A percentile compares a stretch with the other conserved stretches of the same genome.
Conservation (phyloP, 2,329 filamentous ascomycete species). For the Penicillium digitatum region DNA sequence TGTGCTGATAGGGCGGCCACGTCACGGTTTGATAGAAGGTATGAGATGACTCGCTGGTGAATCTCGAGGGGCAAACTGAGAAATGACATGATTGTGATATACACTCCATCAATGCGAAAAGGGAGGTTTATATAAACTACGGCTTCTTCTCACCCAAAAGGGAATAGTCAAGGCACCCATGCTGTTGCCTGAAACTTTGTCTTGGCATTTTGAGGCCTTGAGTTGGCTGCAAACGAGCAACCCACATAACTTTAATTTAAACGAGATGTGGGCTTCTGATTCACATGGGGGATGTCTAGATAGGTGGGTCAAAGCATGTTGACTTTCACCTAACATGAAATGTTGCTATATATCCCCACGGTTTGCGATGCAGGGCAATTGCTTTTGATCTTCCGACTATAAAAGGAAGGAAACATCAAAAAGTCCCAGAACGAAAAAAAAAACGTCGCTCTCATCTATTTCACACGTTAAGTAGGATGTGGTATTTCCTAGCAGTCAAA, state of each 20-base stretch:
- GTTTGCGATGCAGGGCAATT: not conserved
- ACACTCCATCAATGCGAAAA: not conserved
- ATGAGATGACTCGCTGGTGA: constrained; percentile 6
- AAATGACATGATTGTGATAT: not conserved
- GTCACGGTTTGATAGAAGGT: constrained; percentile 12
- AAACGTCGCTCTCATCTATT: not conserved
- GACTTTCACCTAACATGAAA: not conserved
- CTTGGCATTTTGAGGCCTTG: not conserved
- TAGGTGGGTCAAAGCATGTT: not conserved
- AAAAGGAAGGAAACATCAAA: not conserved
- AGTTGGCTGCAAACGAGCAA: not conserved
- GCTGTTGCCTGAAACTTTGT: not conserved
- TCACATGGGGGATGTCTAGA: not conserved
- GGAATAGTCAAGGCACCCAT: constrained; percentile 1
- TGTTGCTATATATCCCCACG: not conserved
- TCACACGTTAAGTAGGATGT: too few species aligned
- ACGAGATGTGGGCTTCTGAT: not conserved
- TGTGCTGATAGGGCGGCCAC: constrained; percentile 15
- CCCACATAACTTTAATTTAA: too few species aligned
- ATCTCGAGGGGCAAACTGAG: constrained; percentile 1
- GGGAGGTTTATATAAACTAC: not conserved
- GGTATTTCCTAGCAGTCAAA: not conserved
- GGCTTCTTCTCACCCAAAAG: not conserved
- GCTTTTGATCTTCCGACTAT: not conserved
- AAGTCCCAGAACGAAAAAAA: too few species aligned